Evolutionary conservation across 2,329 filamentous ascomycete species (phyloP).

Genomic region (Apiospora sp.): DNA sequence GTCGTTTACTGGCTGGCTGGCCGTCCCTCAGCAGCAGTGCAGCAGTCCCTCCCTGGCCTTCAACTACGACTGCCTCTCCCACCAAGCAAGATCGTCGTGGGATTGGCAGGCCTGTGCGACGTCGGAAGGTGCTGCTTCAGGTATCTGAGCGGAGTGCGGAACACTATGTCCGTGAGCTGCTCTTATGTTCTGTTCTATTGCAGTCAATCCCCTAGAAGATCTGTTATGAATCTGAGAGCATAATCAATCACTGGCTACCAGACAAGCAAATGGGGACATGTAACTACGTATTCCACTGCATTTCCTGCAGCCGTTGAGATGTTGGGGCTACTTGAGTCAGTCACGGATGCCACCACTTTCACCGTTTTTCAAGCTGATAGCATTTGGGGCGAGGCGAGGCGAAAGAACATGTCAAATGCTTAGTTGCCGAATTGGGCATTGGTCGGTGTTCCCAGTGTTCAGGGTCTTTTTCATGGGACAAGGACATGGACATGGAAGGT

Average conservation of each 20-base stretch:
- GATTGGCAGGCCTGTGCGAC: constrained; percentile 19
- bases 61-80: not conserved
- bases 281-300: not conserved
- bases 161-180: constrained; percentile 2
- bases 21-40: no score
- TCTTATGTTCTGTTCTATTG: not conserved
- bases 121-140: constrained; percentile 17
- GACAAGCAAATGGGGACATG: not conserved
- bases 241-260: no score
- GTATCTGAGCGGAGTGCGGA: constrained; percentile 8
- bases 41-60: not conserved
- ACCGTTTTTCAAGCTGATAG: constrained; percentile 7
- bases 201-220: not conserved
- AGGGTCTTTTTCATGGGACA: not conserved
- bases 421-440: not conserved
- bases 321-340: constrained; percentile 5
- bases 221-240: not conserved
- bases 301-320: not conserved
- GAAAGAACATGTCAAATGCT: constrained; percentile 8
- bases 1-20: no score
- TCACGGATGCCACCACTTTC: constrained; percentile 12
- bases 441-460: not conserved
- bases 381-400: constrained; percentile 9
- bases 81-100: not conserved
- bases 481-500: constrained; percentile 3